Evolutionary conservation across 2,329 filamentous ascomycete genomes (phyloP).

Genomic region (Monosporascus cannonballus): DNA sequence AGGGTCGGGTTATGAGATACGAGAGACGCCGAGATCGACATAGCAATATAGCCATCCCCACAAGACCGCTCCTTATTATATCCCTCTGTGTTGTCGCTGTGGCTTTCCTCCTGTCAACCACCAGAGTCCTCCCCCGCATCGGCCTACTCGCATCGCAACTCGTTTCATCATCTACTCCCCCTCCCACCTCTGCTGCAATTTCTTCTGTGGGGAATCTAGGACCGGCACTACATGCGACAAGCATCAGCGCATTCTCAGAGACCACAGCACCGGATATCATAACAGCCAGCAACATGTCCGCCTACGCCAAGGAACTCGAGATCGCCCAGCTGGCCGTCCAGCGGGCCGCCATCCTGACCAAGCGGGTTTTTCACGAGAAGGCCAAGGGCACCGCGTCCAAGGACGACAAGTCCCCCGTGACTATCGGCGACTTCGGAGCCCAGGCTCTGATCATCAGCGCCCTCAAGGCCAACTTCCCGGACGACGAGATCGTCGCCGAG

Average conservation of each 20-base stretch:
- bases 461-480: slow-evolving; percentile 81
- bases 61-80: slow-evolving; percentile 12
- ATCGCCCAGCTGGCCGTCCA: slow-evolving; percentile 72
- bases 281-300: slow-evolving; percentile 25
- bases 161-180: neutral
- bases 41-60: neutral
- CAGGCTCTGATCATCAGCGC: slow-evolving; percentile 94
- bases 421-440: slow-evolving; percentile 95
- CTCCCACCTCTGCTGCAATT: neutral
- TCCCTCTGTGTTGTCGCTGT: slow-evolving; percentile 20
- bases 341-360: slow-evolving; percentile 66
- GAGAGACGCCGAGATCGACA: neutral
- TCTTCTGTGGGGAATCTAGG: neutral
- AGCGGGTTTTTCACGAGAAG: slow-evolving; percentile 77
- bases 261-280: slow-evolving; percentile 1
- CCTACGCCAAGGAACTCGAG: slow-evolving; percentile 63
- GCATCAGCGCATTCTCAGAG: neutral
- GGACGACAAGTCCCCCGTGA: slow-evolving; percentile 93
- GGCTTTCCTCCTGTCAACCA: slow-evolving; percentile 18
- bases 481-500: slow-evolving; percentile 88
- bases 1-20: neutral
- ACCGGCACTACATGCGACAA: too few species aligned
- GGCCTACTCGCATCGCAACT: slow-evolving; percentile 20
- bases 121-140: slow-evolving; percentile 25
- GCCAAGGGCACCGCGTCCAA: slow-evolving; percentile 93